A percentile compares a stretch with the other conserved stretches of the same genome.
Evolutionary conservation across 2,329 filamentous ascomycete genomes (phyloP).

Genomic region (Ophiosphaerella herpotricha): DNA sequence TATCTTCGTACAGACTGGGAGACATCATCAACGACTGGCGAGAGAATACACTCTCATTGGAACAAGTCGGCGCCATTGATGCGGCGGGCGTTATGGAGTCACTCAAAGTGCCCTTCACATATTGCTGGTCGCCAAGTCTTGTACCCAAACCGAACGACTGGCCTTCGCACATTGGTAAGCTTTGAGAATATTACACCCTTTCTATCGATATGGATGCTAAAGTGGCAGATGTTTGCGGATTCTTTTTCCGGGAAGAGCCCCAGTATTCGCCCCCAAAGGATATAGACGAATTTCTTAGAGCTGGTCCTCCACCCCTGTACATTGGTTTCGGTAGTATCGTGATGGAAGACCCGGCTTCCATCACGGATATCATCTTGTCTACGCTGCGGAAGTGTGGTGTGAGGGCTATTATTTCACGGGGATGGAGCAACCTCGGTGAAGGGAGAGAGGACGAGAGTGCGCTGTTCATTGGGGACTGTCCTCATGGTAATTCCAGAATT

Average conservation of each 20-base stretch:
- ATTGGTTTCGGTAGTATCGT: constrained; percentile 64
- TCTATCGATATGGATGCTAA: too few relatives aligned
- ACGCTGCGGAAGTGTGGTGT: constrained; percentile 44
- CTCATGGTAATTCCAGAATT: constrained; percentile 54
- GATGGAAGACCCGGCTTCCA: constrained; percentile 53
- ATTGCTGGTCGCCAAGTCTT: constrained; percentile 52
- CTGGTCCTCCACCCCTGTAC: constrained; percentile 57
- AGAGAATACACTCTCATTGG: constrained; percentile 45
- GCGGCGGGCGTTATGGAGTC: constrained; percentile 45
- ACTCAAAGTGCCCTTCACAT: constrained; percentile 50
- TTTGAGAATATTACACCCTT: too few relatives aligned
- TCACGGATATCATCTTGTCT: constrained; percentile 53
- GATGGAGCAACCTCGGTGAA: constrained; percentile 32
- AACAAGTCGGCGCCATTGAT: constrained; percentile 42
- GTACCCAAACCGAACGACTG: constrained; percentile 25
- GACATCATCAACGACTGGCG: constrained; percentile 54
- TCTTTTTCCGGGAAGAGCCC: constrained; percentile 51
- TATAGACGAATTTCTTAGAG: constrained; percentile 52
- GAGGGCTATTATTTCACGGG: constrained; percentile 60
- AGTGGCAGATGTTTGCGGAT: constrained; percentile 46
- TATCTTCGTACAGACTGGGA: constrained; percentile 29
- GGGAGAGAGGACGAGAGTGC: constrained; percentile 36
- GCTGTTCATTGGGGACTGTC: constrained; percentile 68
- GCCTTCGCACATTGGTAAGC: constrained; percentile 10
- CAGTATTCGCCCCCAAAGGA: constrained; percentile 47